Conservation (phyloP, 1,284 basidiomycete genomes). For the Sporisorium scitamineum region DNA sequence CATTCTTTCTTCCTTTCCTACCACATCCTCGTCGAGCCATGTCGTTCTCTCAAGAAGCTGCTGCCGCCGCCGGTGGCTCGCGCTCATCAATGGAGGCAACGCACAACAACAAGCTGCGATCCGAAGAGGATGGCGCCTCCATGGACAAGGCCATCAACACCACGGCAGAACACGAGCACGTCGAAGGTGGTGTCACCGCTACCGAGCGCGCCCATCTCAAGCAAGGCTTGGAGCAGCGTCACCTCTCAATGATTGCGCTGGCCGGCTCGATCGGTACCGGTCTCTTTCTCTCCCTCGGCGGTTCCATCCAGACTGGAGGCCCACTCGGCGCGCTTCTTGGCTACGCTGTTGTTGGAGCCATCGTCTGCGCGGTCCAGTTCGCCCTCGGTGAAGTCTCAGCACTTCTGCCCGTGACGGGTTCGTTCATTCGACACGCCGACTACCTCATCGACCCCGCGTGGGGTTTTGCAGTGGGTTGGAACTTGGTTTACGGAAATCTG, state of each 20-base stretch:
- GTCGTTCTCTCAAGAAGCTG: slow-evolving; percentile 10
- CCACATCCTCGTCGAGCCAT: slow-evolving; percentile 11
- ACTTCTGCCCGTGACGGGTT: slow-evolving; percentile 75
- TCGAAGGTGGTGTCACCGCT: slow-evolving; percentile 21
- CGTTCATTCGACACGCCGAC: slow-evolving; percentile 83
- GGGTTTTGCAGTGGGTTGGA: slow-evolving; percentile 74
- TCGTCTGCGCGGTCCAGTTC: slow-evolving; percentile 56
- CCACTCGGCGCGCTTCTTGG: slow-evolving; percentile 55
- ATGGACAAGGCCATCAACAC: slow-evolving; percentile 16
- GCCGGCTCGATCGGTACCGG: slow-evolving; percentile 61
- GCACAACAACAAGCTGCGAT: slow-evolving; percentile 38
- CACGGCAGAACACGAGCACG: slow-evolving; percentile 4
- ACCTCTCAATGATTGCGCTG: slow-evolving; percentile 59
- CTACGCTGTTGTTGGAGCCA: slow-evolving; percentile 50
- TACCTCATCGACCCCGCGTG: slow-evolving; percentile 83
- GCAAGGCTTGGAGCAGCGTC: slow-evolving; percentile 52
- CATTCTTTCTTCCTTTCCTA: neutral
- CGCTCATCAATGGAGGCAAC: slow-evolving; percentile 19
- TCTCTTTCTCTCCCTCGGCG: slow-evolving; percentile 52
- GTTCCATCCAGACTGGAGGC: slow-evolving; percentile 52
- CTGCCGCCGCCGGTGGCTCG: neutral
- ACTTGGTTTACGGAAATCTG: slow-evolving; percentile 73
- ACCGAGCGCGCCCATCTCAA: slow-evolving; percentile 38
- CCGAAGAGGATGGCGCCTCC: slow-evolving; percentile 30
- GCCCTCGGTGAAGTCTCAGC: slow-evolving; percentile 57